Evolutionary conservation across 148 eudicot species (phyloP).

Genomic region (Nepenthes mirabilis): DNA sequence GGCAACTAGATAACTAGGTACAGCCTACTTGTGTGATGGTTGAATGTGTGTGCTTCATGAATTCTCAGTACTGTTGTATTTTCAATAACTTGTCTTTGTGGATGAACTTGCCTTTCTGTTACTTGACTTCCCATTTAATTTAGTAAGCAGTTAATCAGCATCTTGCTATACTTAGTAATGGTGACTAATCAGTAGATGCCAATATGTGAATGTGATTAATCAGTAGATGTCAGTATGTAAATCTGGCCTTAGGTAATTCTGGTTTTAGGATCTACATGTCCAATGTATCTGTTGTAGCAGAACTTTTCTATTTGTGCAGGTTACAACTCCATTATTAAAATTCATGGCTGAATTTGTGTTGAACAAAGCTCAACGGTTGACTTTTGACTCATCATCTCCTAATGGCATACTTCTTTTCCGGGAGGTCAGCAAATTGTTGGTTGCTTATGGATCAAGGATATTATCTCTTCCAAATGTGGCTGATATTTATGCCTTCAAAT

Average conservation of each 20-base stretch:
- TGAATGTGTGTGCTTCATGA: too few relatives aligned
- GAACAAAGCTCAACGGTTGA: constrained; percentile 87
- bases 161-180: too few relatives aligned
- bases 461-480: constrained; percentile 48
- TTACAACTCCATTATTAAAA: constrained; percentile 84
- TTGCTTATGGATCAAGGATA: constrained; percentile 88
- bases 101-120: too few relatives aligned
- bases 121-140: neutral
- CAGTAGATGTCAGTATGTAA: too few relatives aligned
- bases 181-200: too few relatives aligned
- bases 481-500: constrained; percentile 82
- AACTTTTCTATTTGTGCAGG: constrained; percentile 32
- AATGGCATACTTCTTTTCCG: constrained; percentile 97
- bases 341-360: constrained; percentile 94
- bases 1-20: too few relatives aligned
- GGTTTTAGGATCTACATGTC: too few relatives aligned
- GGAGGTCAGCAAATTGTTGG: constrained; percentile 89
- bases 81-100: too few relatives aligned
- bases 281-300: neutral
- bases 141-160: neutral
- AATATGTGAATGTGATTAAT: too few relatives aligned
- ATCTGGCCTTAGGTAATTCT: too few relatives aligned
- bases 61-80: too few relatives aligned
- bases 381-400: constrained; percentile 92
- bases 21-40: too few relatives aligned